Conservation (phyloP, 805 yeast species). For the Kodamaea leandrae region DNA sequence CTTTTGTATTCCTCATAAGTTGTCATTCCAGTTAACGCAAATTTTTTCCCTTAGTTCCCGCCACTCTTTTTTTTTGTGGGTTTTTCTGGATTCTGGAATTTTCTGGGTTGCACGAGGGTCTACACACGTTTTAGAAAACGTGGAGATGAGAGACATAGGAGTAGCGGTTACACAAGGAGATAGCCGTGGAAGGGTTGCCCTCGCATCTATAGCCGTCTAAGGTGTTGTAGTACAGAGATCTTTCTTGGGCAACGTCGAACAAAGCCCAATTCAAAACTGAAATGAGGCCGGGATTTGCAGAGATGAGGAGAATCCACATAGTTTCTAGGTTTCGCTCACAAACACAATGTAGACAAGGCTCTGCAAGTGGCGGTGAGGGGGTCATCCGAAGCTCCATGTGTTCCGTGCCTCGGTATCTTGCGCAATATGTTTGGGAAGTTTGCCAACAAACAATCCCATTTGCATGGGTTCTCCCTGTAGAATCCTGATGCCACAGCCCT, state of each 20-base stretch:
- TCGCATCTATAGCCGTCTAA: too few species aligned
- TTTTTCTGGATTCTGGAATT: neutral
- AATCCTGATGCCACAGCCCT: constrained; percentile 5
- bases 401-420: neutral
- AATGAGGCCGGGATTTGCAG: too few species aligned
- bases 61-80: neutral
- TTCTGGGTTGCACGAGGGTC: constrained; percentile 1
- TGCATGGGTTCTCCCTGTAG: neutral
- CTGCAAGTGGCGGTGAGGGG: too few species aligned
- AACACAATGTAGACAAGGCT: too few species aligned
- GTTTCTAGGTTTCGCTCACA: too few species aligned
- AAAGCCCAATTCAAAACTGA: too few species aligned
- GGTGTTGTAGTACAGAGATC: too few species aligned
- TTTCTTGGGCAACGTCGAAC: too few species aligned
- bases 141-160: neutral
- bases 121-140: neutral
- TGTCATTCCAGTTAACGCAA: neutral
- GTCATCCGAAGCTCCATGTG: neutral
- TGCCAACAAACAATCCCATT: neutral
- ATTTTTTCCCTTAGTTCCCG: neutral
- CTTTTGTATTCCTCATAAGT: too few species aligned
- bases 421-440: too few species aligned
- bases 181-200: too few species aligned
- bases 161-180: neutral
- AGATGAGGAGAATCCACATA: too few species aligned